These are phyloP conservation scores for Ulmus americana DNA, from an alignment of 331 rosid species.

Conservation along the genomic window DNA sequence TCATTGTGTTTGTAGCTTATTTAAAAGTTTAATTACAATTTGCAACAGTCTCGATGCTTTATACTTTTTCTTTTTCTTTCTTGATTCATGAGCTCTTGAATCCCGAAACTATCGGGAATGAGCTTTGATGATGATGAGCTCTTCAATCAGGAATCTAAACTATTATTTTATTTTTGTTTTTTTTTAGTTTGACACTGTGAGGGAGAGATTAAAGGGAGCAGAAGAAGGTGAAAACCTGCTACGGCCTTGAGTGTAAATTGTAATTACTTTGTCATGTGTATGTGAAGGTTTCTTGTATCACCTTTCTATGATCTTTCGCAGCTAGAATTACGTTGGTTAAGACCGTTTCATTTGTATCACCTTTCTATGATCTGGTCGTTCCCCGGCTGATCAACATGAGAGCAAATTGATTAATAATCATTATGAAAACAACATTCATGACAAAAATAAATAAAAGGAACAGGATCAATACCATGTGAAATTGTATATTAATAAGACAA, in stretches of 20 bases:
- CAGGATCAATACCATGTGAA: too few species aligned
- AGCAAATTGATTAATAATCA: too few species aligned
- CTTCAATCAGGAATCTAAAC: not conserved
- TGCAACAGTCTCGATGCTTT: too few species aligned
- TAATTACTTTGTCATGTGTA: not conserved
- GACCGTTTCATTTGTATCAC: too few species aligned
- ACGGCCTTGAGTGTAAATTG: conserved; percentile 3
- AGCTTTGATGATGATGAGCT: not conserved
- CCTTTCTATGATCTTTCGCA: too few species aligned
- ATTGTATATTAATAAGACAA: too few species aligned
- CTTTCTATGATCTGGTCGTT: too few species aligned
- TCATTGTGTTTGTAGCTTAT: not conserved
- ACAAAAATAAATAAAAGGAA: too few species aligned
- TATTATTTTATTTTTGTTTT: not conserved
- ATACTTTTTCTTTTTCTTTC: not conserved
- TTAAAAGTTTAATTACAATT: not conserved
- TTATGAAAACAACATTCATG: too few species aligned
- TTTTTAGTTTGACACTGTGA: conserved; percentile 36
- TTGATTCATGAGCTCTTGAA: not conserved
- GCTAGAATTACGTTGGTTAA: not conserved
- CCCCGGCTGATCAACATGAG: too few species aligned
- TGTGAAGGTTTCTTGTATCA: not conserved
- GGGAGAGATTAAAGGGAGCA: conserved; percentile 55
- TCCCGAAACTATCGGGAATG: too few species aligned
- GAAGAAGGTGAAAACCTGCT: conserved; percentile 69